Evolutionary conservation across 257 asterid genomes (phyloP).

Genomic region (Avicennia marina): DNA sequence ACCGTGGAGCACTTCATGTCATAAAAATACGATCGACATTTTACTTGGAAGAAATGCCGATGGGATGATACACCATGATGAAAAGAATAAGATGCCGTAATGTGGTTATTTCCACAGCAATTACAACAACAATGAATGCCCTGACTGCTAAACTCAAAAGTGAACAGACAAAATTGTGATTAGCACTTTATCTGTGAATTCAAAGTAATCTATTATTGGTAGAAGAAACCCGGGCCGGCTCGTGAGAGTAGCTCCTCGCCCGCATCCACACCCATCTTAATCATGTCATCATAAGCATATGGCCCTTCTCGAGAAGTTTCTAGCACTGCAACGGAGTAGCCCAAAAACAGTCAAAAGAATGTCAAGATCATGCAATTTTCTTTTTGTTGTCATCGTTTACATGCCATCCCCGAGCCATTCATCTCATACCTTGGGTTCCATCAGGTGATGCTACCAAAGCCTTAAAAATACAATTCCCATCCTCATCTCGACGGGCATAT

Average conservation of each 20-base stretch:
- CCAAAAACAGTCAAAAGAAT: neutral
- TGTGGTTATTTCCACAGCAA: too few relatives aligned
- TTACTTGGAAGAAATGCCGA: too few relatives aligned
- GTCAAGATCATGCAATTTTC: neutral
- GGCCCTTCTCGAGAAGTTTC: constrained; percentile 81
- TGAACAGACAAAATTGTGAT: too few relatives aligned
- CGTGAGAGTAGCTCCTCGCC: constrained; percentile 81
- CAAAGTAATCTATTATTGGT: constrained; percentile 14
- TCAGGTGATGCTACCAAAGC: constrained; percentile 97
- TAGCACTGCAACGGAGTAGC: constrained; percentile 41
- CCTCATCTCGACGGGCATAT: constrained; percentile 61
- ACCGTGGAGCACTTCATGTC: too few relatives aligned
- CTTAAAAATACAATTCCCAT: constrained; percentile 70
- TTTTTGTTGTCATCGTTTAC: too few relatives aligned
- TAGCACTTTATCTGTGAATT: too few relatives aligned
- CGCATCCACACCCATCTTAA: constrained; percentile 82
- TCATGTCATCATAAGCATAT: constrained; percentile 64
- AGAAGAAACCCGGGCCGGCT: constrained; percentile 84
- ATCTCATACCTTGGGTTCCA: constrained; percentile 66
- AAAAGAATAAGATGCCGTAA: too few relatives aligned
- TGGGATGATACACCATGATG: too few relatives aligned
- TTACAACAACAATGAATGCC: too few relatives aligned
- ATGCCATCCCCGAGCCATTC: too few relatives aligned
- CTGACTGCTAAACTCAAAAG: too few relatives aligned
- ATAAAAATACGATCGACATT: too few relatives aligned